Conservation (phyloP, 805 yeast genomes). For the Kodamaea lidongshanica region DNA sequence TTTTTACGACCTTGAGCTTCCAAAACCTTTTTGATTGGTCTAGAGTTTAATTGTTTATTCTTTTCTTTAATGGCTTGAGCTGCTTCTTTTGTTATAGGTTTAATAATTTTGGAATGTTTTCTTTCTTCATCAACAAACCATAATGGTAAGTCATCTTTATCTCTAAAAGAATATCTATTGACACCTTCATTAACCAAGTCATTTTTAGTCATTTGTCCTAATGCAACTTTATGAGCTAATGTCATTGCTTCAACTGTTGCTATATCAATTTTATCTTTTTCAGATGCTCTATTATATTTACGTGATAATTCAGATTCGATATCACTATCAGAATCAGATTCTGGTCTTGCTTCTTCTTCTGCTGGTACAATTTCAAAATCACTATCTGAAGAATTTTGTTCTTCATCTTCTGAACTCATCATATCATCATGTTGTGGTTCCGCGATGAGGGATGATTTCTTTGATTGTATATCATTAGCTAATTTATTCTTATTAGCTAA, state of each 20-base stretch:
- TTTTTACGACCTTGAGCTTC: constrained; percentile 97
- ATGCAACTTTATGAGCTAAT: constrained; percentile 88
- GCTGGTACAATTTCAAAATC: constrained; percentile 41
- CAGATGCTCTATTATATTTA: constrained; percentile 38
- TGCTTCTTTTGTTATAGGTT: constrained; percentile 91
- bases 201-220: constrained; percentile 78
- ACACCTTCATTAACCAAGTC: constrained; percentile 90
- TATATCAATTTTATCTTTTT: constrained; percentile 64
- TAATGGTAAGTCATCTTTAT: constrained; percentile 84
- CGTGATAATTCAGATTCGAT: constrained; percentile 34
- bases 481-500: constrained; percentile 21
- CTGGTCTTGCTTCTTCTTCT: constrained; percentile 17
- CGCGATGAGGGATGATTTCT: constrained; percentile 9
- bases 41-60: constrained; percentile 69
- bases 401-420: constrained; percentile 34
- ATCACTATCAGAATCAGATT: constrained; percentile 47
- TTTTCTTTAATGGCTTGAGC: constrained; percentile 39
- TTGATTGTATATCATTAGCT: constrained; percentile 12
- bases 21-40: constrained; percentile 97
- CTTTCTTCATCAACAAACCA: constrained; percentile 96
- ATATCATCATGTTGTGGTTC: constrained; percentile 2
- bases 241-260: constrained; percentile 98
- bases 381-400: constrained; percentile 25
- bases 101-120: constrained; percentile 73
- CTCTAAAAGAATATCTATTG: constrained; percentile 88